Evolutionary conservation across 768 basidiomycete genomes (phyloP).

Genomic region (Auricularia heimuer): DNA sequence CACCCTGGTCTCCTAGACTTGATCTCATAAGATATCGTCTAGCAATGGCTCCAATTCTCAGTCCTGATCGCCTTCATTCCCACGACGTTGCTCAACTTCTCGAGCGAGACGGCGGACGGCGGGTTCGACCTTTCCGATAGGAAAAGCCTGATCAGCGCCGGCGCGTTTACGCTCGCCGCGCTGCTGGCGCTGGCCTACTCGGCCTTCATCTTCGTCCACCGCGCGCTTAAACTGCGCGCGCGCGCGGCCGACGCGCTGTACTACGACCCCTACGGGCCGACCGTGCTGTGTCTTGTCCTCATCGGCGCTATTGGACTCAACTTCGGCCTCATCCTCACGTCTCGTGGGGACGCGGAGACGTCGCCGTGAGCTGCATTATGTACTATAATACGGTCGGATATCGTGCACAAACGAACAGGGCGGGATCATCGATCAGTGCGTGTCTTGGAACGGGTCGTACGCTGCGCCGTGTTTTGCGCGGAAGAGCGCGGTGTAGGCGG

Average conservation of each 20-base stretch:
- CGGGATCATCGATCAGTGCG: not conserved
- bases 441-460: constrained; percentile 63
- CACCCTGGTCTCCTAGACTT: not conserved
- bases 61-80: constrained; percentile 86
- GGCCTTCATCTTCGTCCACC: constrained; percentile 68
- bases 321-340: constrained; percentile 28
- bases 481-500: constrained; percentile 69
- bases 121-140: not conserved
- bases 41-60: constrained; percentile 87
- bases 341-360: not conserved
- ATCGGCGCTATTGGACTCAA: constrained; percentile 65
- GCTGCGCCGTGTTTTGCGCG: constrained; percentile 71
- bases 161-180: constrained; percentile 82
- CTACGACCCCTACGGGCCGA: constrained; percentile 85
- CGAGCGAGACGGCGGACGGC: constrained; percentile 47
- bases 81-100: constrained; percentile 82
- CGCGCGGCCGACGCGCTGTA: constrained; percentile 73
- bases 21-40: not conserved
- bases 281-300: constrained; percentile 58
- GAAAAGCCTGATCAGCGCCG: constrained; percentile 72
- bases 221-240: constrained; percentile 56
- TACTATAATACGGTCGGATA: too few species aligned
- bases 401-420: too few species aligned
- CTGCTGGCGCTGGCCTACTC: constrained; percentile 83
- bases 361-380: not conserved